Conservation (phyloP, 2,329 filamentous ascomycete species). For the Drechslerella dactyloides region DNA sequence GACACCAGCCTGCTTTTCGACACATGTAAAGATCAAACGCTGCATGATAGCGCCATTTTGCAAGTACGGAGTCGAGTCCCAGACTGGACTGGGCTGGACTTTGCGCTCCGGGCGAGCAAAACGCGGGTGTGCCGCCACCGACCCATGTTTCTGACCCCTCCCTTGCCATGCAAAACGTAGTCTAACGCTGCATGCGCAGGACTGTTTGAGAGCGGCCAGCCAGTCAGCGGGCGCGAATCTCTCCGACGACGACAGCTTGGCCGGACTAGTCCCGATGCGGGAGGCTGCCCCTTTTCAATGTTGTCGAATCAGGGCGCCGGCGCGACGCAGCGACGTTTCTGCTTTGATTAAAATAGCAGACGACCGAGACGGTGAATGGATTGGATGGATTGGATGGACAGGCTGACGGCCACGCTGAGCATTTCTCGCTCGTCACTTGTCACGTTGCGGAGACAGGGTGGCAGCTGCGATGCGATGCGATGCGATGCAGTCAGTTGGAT, state of each 20-base stretch:
- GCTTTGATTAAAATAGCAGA: not conserved
- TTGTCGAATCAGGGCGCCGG: too few relatives aligned
- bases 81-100: too few relatives aligned
- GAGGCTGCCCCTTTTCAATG: not conserved
- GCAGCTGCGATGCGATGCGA: not conserved
- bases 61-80: too few relatives aligned
- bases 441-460: slow-evolving; percentile 5
- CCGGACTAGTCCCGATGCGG: not conserved
- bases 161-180: not conserved
- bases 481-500: not conserved
- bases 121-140: not conserved
- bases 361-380: not conserved
- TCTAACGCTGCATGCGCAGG: slow-evolving; percentile 7
- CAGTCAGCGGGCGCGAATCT: slow-evolving; percentile 6
- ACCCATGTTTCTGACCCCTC: not conserved
- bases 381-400: not conserved
- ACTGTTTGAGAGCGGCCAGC: not conserved
- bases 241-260: slow-evolving; percentile 10
- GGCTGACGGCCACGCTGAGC: not conserved
- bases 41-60: too few relatives aligned
- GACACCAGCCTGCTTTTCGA: too few relatives aligned
- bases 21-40: too few relatives aligned
- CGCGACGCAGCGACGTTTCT: not conserved
- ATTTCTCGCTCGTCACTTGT: not conserved
- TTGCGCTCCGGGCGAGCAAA: not conserved